Percentiles rank a stretch among this genome's conserved stretches.
phyloP scores from a whole-genome alignment of 129 eudicot species.

The Scalesia atractyloides region DNA sequence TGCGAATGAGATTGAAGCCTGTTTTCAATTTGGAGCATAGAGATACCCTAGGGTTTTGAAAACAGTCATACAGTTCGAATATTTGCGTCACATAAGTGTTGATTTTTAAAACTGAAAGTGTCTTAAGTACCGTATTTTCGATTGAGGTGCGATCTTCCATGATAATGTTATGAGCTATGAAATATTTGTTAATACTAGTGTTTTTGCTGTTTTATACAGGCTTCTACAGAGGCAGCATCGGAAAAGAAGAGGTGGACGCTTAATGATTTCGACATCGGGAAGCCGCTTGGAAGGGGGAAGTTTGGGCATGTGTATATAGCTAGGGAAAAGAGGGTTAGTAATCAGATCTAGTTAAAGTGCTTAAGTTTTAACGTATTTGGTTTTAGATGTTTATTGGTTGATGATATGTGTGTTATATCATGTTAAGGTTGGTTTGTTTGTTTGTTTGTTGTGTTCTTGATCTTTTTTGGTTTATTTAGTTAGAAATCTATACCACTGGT shows the following conservation, averaged over 20 bases:
- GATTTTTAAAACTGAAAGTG: not conserved
- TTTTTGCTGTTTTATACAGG: slow-evolving; percentile 16
- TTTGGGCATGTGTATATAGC: slow-evolving; percentile 43
- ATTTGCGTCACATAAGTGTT: not conserved
- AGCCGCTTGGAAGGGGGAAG: slow-evolving; percentile 46
- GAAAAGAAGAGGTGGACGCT: slow-evolving; percentile 52
- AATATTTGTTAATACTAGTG: not conserved
- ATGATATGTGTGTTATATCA: not conserved
- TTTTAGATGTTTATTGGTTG: not conserved
- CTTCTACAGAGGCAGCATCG: slow-evolving; percentile 29
- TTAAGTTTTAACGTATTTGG: not conserved
- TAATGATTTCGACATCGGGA: slow-evolving; percentile 40
- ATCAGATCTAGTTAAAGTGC: slow-evolving; percentile 1
- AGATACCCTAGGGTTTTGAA: not conserved
- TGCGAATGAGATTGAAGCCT: not conserved
- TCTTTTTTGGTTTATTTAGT: not conserved
- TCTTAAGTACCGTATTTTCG: not conserved
- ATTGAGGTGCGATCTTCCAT: no score
- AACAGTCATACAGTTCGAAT: not conserved
- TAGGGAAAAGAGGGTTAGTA: slow-evolving; percentile 46
- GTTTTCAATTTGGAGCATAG: not conserved
- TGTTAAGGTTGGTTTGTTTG: not conserved
- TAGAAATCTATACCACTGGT: not conserved
- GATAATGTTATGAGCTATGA: not conserved
- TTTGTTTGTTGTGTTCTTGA: slow-evolving; percentile 3